Evolutionary conservation across 23 red algal species (phyloP), one percentile per base, ranked within the genome.

Genomic region (Gracilaria caudata): DNA sequence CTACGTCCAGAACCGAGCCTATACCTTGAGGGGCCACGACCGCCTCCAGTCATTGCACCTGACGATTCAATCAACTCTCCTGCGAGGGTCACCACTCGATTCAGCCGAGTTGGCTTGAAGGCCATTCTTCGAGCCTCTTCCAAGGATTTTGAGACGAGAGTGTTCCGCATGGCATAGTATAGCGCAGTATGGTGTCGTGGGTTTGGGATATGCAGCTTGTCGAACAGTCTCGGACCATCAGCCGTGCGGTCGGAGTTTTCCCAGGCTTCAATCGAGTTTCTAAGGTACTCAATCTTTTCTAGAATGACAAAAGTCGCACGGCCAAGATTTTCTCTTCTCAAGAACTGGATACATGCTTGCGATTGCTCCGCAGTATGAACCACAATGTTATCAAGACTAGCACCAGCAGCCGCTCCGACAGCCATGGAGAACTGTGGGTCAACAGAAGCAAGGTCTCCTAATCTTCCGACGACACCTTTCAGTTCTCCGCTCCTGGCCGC

Each of bases 21-120:
- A 36, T 84, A 83, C 38, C 72, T 32, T 10, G 92, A 81, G 21
- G 80, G 72, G 11, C 89, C 90, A 28, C 89, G 38, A 47, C 97
- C 97, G 35, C 97, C 97, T 19, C 97, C 97, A 49, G 92, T 84
- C 90, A 99, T 99, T 7, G 97, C 92, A 21, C 97, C 97, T 8
- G 92, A 90, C 0, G 93, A 79, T 60, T 99, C 97, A 92, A 99
- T 95, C 16, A 99, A 76, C 63, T 99, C 90, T 13, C 97, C 97
- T 21, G 84, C 44, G 43, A 90, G n/a, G 26, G 92, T 99, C 40
- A 99, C 97, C 9, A 99, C 97, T 29, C 97, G 87, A 46, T 94
- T 86, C 47, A 80, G 41, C 29, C 92, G 76, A n/a, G 92, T 91
- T 21, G 97, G 97, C 61, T 95, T 92, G 73, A 87, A 99, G 4